Conservation (phyloP, 208 protist genomes). For the Crithidia brevicula region DNA sequence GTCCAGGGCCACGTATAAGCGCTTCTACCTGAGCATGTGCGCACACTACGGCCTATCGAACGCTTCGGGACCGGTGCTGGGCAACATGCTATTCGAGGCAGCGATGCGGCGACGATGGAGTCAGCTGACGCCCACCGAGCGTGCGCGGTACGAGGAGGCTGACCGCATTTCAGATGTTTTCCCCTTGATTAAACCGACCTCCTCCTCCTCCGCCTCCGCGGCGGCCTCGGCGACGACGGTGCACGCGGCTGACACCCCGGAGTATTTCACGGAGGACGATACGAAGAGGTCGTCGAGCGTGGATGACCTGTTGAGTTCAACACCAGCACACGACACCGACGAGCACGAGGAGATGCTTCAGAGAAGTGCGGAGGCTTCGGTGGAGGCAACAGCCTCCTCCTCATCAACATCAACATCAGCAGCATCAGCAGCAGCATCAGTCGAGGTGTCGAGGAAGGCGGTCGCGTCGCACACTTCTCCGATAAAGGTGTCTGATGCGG, state of each 20-base stretch:
- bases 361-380: too few relatives aligned
- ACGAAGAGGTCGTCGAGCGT: neutral
- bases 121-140: slow-evolving; percentile 53
- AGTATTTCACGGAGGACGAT: slow-evolving; percentile 17
- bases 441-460: too few relatives aligned
- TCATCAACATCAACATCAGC: too few relatives aligned
- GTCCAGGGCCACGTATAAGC: slow-evolving; percentile 42
- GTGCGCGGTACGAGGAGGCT: slow-evolving; percentile 41
- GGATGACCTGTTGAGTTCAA: neutral
- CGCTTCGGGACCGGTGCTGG: slow-evolving; percentile 16
- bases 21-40: slow-evolving; percentile 72
- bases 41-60: slow-evolving; percentile 54
- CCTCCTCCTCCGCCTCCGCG: neutral
- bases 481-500: too few relatives aligned
- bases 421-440: too few relatives aligned
- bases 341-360: neutral
- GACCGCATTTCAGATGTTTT: slow-evolving; percentile 50
- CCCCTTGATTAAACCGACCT: slow-evolving; percentile 32
- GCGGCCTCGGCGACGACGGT: neutral
- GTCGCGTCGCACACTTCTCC: too few relatives aligned
- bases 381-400: too few relatives aligned
- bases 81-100: slow-evolving; percentile 63
- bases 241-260: neutral
- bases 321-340: neutral
- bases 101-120: slow-evolving; percentile 76